A percentile compares a stretch with the other conserved stretches of the same genome.
Conservation (phyloP, 345 rosid genomes). For the Euphorbia pulcherrima region DNA sequence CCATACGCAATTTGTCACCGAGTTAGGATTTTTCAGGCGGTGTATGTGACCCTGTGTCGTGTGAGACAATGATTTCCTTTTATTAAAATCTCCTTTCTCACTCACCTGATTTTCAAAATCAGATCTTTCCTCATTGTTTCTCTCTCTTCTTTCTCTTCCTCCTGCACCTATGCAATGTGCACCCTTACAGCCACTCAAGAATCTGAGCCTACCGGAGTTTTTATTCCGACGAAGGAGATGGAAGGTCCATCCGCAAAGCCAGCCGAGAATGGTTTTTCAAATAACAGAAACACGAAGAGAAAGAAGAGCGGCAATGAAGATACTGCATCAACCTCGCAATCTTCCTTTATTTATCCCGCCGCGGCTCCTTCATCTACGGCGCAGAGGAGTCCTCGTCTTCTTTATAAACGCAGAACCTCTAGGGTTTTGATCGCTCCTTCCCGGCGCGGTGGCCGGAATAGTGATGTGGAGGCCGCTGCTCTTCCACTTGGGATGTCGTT, state of each 20-base stretch:
- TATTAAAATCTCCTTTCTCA: no score
- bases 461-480: slow-evolving; percentile 57
- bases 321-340: slow-evolving; percentile 19
- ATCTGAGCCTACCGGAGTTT: slow-evolving; percentile 23
- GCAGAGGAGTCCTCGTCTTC: slow-evolving; percentile 27
- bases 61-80: no score
- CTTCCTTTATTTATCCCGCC: slow-evolving; percentile 31
- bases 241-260: slow-evolving; percentile 2
- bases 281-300: slow-evolving; percentile 20
- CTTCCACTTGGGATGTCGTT: slow-evolving; percentile 91
- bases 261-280: neutral
- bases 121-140: no score
- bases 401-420: slow-evolving; percentile 37
- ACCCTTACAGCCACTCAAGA: slow-evolving; percentile 12
- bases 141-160: neutral
- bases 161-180: slow-evolving; percentile 26
- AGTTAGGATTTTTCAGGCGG: no score
- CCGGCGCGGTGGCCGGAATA: slow-evolving; percentile 37
- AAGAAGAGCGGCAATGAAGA: slow-evolving; percentile 29
- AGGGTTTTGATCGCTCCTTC: slow-evolving; percentile 24
- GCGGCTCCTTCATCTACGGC: slow-evolving; percentile 1
- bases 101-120: no score
- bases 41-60: no score
- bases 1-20: no score
- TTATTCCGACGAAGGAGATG: slow-evolving; percentile 12